Conservation (phyloP, 169 alveolate genomes). For the Eimeria praecox region DNA sequence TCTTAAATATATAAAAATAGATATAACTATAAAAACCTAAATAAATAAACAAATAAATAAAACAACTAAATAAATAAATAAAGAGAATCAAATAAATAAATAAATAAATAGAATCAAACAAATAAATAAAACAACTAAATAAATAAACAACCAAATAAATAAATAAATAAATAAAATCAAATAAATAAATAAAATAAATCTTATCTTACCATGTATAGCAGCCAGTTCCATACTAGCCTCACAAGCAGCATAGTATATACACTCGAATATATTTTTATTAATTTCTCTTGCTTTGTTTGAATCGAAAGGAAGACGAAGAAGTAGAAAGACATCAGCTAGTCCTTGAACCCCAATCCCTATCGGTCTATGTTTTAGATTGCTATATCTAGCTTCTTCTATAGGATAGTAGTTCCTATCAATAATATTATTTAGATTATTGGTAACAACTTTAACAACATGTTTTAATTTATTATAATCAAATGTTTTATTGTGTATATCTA, state of each 20-base stretch:
- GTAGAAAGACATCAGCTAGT: conserved; percentile 98
- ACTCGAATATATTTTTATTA: conserved; percentile 97
- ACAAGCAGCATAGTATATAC: conserved; percentile 98
- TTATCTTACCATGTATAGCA: conserved; percentile 89
- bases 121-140: no score
- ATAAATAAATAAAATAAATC: no score
- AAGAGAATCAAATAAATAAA: no score
- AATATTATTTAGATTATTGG: conserved; percentile 96
- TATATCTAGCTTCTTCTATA: conserved; percentile 94
- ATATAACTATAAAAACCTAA: no score
- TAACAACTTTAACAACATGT: conserved; percentile 94
- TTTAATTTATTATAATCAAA: conserved; percentile 91
- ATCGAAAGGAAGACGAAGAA: conserved; percentile 97
- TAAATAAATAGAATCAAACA: no score
- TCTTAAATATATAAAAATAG: no score
- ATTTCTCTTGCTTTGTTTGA: conserved; percentile 95
- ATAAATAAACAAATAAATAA: no score
- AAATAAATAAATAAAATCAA: no score
- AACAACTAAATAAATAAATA: no score
- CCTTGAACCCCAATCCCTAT: conserved; percentile 99
- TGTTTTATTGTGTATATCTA: conserved; percentile 85
- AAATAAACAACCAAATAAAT: no score
- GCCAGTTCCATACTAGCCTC: conserved; percentile 97
- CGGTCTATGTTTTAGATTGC: conserved; percentile 99
- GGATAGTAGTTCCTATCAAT: conserved; percentile 98